A percentile compares a stretch with the other conserved stretches of the same genome.
Conservation (phyloP, 257 asterid species). For the Knoxia roxburghii region DNA sequence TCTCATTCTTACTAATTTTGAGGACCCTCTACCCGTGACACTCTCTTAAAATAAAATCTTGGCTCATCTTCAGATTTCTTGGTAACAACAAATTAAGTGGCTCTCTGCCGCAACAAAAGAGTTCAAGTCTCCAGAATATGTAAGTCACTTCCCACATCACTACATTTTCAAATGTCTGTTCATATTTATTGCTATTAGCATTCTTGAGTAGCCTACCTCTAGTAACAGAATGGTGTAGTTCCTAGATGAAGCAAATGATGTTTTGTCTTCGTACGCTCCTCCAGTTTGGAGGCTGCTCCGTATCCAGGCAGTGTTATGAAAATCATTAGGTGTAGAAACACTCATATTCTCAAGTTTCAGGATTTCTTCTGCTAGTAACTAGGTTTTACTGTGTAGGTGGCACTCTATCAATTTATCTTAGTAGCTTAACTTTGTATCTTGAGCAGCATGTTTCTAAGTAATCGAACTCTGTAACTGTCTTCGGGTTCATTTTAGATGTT, state of each 20-base stretch:
- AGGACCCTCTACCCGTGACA: not conserved
- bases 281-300: not conserved
- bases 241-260: not conserved
- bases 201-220: not conserved
- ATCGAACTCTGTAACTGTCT: not conserved
- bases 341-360: no score
- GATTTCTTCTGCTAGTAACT: not conserved
- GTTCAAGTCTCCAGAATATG: constrained; percentile 43
- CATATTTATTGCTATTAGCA: not conserved
- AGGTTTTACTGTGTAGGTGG: not conserved
- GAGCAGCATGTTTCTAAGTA: not conserved
- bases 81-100: constrained; percentile 71
- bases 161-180: not conserved
- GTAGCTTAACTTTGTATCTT: not conserved
- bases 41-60: not conserved
- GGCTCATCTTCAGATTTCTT: constrained; percentile 56
- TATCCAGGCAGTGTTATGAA: no score
- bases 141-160: constrained; percentile 19
- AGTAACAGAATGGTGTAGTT: not conserved
- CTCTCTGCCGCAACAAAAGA: constrained; percentile 45
- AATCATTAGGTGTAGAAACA: no score
- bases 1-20: not conserved
- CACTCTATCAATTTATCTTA: not conserved
- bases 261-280: not conserved
- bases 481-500: not conserved